A percentile compares a stretch with the other conserved stretches of the same genome.
phyloP scores from a whole-genome alignment of 208 protist genomes.

The Herpetomonas samuelpessoai region DNA sequence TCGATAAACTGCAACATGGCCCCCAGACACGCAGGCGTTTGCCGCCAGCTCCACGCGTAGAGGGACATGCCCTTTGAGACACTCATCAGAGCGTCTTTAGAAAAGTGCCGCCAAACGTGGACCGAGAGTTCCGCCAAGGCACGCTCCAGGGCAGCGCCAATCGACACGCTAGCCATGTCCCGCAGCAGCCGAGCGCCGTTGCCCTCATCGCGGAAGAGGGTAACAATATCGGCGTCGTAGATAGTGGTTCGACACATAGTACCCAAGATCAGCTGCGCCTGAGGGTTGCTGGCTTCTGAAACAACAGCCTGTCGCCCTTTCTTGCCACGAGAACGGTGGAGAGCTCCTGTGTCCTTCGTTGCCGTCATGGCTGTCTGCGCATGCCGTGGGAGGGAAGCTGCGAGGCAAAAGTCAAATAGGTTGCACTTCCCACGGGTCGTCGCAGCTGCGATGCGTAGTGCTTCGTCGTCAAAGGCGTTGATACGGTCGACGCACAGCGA shows the following conservation, averaged over 20 bases:
- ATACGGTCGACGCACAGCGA: background rate
- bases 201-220: constrained; percentile 26
- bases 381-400: background rate
- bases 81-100: constrained; percentile 20
- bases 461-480: background rate
- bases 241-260: background rate
- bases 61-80: constrained; percentile 21
- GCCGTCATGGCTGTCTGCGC: no score
- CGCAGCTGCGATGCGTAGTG: background rate
- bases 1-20: background rate
- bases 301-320: background rate
- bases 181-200: constrained; percentile 3
- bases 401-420: background rate
- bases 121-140: constrained; percentile 13
- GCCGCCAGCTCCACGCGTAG: constrained; percentile 21
- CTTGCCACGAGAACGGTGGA: no score
- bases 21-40: background rate
- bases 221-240: constrained; percentile 11
- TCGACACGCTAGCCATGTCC: constrained; percentile 7
- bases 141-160: background rate
- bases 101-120: constrained; percentile 35
- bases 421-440: background rate
- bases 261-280: background rate
- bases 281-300: background rate
- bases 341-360: no score